A percentile compares a stretch with the other conserved stretches of the same genome.
phyloP scores from a whole-genome alignment of 1,284 basidiomycete genomes.

The Cerrena zonata region DNA sequence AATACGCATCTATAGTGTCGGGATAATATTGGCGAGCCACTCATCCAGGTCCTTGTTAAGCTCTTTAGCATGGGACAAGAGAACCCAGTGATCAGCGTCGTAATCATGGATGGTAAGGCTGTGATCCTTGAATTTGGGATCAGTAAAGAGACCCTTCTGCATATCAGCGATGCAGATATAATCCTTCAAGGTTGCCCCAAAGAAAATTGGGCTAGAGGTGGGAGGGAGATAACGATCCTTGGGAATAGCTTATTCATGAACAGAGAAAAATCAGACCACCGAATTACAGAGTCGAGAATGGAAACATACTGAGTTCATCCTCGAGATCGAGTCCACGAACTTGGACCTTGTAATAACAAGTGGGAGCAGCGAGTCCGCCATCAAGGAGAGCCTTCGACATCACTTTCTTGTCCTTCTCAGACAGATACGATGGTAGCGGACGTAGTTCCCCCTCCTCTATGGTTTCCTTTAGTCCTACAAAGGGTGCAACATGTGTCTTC shows the following conservation, averaged over 20 bases:
- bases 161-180: conserved; percentile 20
- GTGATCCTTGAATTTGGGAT: conserved; percentile 18
- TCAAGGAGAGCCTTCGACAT: conserved; percentile 20
- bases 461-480: conserved; percentile 28
- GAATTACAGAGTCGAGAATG: not conserved
- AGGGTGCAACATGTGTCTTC: conserved; percentile 27
- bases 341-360: conserved; percentile 30
- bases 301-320: conserved; percentile 21
- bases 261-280: too few species aligned
- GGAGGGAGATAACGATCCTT: conserved; percentile 18
- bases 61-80: conserved; percentile 32
- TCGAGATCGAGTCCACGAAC: conserved; percentile 18
- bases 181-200: conserved; percentile 28
- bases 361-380: conserved; percentile 25
- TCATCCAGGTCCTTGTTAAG: conserved; percentile 53
- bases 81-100: conserved; percentile 22
- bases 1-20: too few species aligned
- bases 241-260: conserved; percentile 24
- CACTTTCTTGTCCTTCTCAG: conserved; percentile 21
- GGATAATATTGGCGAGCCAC: conserved; percentile 64
- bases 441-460: conserved; percentile 22
- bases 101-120: conserved; percentile 29
- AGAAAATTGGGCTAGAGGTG: conserved; percentile 28
- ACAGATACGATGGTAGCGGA: conserved; percentile 23
- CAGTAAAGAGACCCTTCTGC: conserved; percentile 6